These are phyloP conservation scores for Hypoxylon subgilvum DNA, from an alignment of 495 filamentous ascomycete genomes.

Conservation along the genomic window DNA sequence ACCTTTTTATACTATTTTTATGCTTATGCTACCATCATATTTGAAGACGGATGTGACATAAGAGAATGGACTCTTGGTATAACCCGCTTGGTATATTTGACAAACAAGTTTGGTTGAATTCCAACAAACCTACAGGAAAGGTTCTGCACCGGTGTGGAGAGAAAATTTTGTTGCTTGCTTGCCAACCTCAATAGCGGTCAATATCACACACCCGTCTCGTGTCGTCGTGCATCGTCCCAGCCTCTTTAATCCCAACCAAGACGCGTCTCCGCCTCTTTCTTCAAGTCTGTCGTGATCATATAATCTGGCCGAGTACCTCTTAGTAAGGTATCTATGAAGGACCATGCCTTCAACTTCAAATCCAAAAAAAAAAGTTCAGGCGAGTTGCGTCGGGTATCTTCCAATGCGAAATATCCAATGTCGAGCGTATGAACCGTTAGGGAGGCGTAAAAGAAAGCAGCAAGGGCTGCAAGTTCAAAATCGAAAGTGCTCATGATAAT, in stretches of 20 bases:
- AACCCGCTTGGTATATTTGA: constrained; percentile 24
- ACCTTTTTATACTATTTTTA: background rate
- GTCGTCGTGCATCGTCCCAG: constrained; percentile 29
- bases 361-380: no score
- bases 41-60: background rate
- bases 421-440: constrained; percentile 6
- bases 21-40: constrained; percentile 11
- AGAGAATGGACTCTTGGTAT: constrained; percentile 10
- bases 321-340: no score
- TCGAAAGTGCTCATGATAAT: no score
- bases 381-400: constrained; percentile 36
- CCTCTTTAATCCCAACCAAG: constrained; percentile 11
- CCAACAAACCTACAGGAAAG: constrained; percentile 21
- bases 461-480: background rate
- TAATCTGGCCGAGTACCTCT: no score
- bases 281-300: no score
- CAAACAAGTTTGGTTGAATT: constrained; percentile 33
- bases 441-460: constrained; percentile 6
- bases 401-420: constrained; percentile 25
- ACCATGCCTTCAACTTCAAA: no score
- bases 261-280: constrained; percentile 26
- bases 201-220: constrained; percentile 18
- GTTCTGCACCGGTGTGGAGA: constrained; percentile 3
- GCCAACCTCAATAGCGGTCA: constrained; percentile 7
- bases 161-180: constrained; percentile 8